Conservation (phyloP, 228 moss, liverwort and hornwort species). For the Sphagnum fallax region DNA sequence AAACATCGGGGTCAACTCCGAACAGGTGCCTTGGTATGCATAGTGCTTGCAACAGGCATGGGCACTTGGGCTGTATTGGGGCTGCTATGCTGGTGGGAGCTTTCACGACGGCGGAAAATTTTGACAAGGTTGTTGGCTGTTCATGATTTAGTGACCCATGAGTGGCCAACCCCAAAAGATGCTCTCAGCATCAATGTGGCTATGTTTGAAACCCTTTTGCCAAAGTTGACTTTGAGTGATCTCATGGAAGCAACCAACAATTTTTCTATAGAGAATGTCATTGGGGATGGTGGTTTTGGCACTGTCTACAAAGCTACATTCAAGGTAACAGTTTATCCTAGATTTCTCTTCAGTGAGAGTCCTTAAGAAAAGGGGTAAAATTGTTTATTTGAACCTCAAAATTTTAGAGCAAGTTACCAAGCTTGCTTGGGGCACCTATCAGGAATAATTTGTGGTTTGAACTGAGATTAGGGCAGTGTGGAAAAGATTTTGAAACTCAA, state of each 20-base stretch:
- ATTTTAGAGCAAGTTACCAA: too few relatives aligned
- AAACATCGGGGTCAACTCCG: not conserved
- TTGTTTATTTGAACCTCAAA: too few relatives aligned
- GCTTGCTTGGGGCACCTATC: too few relatives aligned
- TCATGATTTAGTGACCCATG: conserved; percentile 1
- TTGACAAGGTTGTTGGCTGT: conserved; percentile 5
- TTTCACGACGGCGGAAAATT: conserved; percentile 1
- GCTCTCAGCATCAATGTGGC: conserved; percentile 13
- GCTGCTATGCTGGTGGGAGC: conserved; percentile 6
- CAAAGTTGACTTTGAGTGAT: conserved; percentile 8
- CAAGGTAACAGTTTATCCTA: not conserved
- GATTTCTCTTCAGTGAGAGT: too few relatives aligned
- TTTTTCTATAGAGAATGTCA: conserved; percentile 20
- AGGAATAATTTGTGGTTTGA: too few relatives aligned
- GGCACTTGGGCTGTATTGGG: conserved; percentile 7
- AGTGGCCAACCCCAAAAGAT: conserved; percentile 9
- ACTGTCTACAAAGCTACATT: conserved; percentile 28
- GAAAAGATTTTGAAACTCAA: too few relatives aligned
- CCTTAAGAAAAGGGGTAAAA: too few relatives aligned
- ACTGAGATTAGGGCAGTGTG: too few relatives aligned
- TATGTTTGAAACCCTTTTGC: conserved; percentile 8
- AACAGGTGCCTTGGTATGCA: conserved; percentile 2
- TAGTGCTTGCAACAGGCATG: not conserved
- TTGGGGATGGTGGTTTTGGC: conserved; percentile 41
- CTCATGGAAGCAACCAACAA: conserved; percentile 20